These are phyloP conservation scores for Didymella keratinophila DNA, from an alignment of 2,329 filamentous ascomycete genomes.

Conservation along the genomic window DNA sequence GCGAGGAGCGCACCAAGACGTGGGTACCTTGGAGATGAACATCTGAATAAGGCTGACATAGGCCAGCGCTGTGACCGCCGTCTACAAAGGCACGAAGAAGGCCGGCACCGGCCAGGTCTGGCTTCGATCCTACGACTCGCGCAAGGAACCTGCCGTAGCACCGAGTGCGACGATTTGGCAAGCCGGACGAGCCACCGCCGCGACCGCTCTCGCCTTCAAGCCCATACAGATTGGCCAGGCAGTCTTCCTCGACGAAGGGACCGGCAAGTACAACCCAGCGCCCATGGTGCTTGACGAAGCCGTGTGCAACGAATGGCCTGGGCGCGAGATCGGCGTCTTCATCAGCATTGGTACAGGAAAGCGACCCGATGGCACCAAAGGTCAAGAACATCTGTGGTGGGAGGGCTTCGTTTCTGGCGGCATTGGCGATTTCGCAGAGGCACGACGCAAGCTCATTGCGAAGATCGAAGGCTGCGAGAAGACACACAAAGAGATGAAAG, in stretches of 20 bases:
- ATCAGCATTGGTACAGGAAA: conserved; percentile 95
- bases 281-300: conserved; percentile 89
- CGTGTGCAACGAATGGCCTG: conserved; percentile 91
- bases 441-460: conserved; percentile 79
- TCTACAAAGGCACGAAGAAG: conserved; percentile 82
- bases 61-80: conserved; percentile 81
- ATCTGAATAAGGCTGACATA: conserved; percentile 24
- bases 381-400: conserved; percentile 81
- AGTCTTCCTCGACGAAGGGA: conserved; percentile 90
- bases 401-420: conserved; percentile 77
- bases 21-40: conserved; percentile 57
- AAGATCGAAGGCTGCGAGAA: conserved; percentile 97
- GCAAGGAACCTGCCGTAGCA: conserved; percentile 87
- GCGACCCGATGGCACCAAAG: conserved; percentile 74
- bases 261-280: conserved; percentile 89
- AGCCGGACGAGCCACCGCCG: conserved; percentile 90
- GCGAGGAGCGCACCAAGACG: conserved; percentile 90
- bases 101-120: conserved; percentile 71
- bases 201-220: conserved; percentile 93
- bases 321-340: conserved; percentile 89
- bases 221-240: conserved; percentile 93
- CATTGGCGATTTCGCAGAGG: conserved; percentile 90
- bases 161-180: conserved; percentile 97
- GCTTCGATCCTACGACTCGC: conserved; percentile 92
- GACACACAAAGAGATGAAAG: conserved; percentile 87